phyloP scores from a whole-genome alignment of 352 stramenopile genomes.

The Pythium myriotylum region DNA sequence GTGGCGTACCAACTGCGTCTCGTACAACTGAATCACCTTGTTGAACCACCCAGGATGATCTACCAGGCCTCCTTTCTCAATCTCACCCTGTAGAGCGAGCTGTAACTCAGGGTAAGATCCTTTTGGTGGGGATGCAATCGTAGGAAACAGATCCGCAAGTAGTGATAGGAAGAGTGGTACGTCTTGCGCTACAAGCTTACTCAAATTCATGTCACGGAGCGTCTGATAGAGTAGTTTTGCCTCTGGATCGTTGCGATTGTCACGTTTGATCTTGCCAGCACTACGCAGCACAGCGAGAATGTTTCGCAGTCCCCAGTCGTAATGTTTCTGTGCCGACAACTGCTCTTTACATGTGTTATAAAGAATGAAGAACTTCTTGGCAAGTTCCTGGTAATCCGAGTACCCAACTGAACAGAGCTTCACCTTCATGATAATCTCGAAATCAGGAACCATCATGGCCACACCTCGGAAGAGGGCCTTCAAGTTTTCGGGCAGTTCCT shows the following conservation, averaged over 20 bases:
- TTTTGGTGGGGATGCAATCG: slow-evolving; percentile 89
- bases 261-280: slow-evolving; percentile 91
- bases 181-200: slow-evolving; percentile 98
- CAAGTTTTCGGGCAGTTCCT: slow-evolving; percentile 98
- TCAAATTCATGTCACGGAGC: slow-evolving; percentile 97
- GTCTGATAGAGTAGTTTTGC: slow-evolving; percentile 89
- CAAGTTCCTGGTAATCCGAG: slow-evolving; percentile 91
- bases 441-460: slow-evolving; percentile 93
- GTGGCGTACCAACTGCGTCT: slow-evolving; percentile 97
- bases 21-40: slow-evolving; percentile 98
- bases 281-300: slow-evolving; percentile 90
- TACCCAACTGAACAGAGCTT: slow-evolving; percentile 94
- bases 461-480: slow-evolving; percentile 94
- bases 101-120: slow-evolving; percentile 97
- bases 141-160: slow-evolving; percentile 96
- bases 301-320: slow-evolving; percentile 92
- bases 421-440: slow-evolving; percentile 97
- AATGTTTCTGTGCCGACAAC: slow-evolving; percentile 92
- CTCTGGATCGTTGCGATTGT: slow-evolving; percentile 88
- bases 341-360: slow-evolving; percentile 93
- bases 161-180: slow-evolving; percentile 97
- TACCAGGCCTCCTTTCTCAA: slow-evolving; percentile 92
- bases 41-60: slow-evolving; percentile 89
- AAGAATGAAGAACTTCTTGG: slow-evolving; percentile 92
- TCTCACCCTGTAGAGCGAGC: slow-evolving; percentile 77